These are phyloP conservation scores for Prinsepia uniflora DNA, from an alignment of 306 rosid genomes.

Conservation along the genomic window DNA sequence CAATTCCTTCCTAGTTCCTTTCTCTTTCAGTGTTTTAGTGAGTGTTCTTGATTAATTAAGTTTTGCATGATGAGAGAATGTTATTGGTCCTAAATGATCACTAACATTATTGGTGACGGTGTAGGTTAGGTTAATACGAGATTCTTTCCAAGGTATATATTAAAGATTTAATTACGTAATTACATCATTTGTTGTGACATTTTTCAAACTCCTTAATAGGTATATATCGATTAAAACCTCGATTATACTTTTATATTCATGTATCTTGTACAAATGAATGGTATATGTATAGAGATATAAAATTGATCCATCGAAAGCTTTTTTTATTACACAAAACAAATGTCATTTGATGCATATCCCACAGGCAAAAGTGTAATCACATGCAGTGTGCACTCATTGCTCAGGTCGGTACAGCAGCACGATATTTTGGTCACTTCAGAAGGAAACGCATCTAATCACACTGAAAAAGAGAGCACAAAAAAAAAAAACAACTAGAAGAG, in stretches of 20 bases:
- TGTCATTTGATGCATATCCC: slow-evolving; percentile 3
- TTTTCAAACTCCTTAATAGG: no score
- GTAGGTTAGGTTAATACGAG: slow-evolving; percentile 5
- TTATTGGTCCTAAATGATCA: slow-evolving; percentile 10
- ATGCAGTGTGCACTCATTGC: slow-evolving; percentile 15
- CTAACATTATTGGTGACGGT: not conserved
- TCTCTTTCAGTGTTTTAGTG: not conserved
- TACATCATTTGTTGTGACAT: no score
- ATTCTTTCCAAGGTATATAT: not conserved
- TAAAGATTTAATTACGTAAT: no score
- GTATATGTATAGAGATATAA: no score
- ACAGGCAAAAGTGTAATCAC: not conserved
- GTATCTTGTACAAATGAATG: no score
- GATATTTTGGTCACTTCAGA: not conserved
- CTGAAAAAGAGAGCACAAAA: not conserved
- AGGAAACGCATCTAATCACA: slow-evolving; percentile 3
- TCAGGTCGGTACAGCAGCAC: no score
- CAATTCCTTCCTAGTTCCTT: not conserved
- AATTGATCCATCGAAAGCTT: not conserved
- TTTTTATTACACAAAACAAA: not conserved
- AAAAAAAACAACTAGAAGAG: not conserved
- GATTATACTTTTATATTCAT: no score
- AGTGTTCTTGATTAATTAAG: not conserved
- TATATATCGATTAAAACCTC: no score
- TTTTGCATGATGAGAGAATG: slow-evolving; percentile 13